These are phyloP conservation scores for Hymenotorrendiella dingleyae DNA, from an alignment of 2,329 filamentous ascomycete genomes.

Conservation along the genomic window DNA sequence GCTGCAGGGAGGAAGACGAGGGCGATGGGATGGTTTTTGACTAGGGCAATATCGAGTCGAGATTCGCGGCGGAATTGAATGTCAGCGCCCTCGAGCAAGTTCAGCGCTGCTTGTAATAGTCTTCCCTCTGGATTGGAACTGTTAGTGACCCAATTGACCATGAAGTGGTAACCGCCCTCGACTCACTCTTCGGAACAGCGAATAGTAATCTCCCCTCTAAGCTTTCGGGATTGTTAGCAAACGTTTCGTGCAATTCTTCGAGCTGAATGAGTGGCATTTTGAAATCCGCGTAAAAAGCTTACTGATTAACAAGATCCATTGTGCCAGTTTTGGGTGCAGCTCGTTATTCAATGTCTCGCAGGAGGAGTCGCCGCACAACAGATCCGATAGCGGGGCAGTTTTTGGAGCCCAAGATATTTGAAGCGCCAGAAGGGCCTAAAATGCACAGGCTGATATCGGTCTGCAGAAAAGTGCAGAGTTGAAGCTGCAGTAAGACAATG, in stretches of 20 bases:
- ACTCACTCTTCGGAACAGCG: constrained; percentile 95
- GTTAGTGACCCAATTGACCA: constrained; percentile 7
- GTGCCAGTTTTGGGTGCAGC: background rate
- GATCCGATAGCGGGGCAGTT: constrained; percentile 10
- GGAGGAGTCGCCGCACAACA: background rate
- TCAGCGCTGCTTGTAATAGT: constrained; percentile 78
- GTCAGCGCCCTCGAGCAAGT: constrained; percentile 88
- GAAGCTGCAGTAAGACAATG: background rate
- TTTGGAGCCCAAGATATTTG: background rate
- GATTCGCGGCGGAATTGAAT: constrained; percentile 95
- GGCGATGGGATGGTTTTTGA: constrained; percentile 93
- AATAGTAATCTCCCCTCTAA: constrained; percentile 91
- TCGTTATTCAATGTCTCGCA: background rate
- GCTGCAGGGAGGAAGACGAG: constrained; percentile 95
- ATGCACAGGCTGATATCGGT: background rate
- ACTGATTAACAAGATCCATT: constrained; percentile 61
- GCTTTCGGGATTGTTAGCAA: constrained; percentile 46
- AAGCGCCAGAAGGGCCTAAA: no score
- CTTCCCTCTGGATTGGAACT: constrained; percentile 67
- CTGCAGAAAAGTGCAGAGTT: constrained; percentile 3
- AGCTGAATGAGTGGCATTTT: constrained; percentile 12
- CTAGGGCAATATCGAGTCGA: constrained; percentile 92
- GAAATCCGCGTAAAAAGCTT: constrained; percentile 20
- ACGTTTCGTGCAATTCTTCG: constrained; percentile 44
- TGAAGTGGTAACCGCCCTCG: constrained; percentile 7